Base-by-base conservation (phyloP, 495 filamentous ascomycete species). In the Podospora conica region DNA sequence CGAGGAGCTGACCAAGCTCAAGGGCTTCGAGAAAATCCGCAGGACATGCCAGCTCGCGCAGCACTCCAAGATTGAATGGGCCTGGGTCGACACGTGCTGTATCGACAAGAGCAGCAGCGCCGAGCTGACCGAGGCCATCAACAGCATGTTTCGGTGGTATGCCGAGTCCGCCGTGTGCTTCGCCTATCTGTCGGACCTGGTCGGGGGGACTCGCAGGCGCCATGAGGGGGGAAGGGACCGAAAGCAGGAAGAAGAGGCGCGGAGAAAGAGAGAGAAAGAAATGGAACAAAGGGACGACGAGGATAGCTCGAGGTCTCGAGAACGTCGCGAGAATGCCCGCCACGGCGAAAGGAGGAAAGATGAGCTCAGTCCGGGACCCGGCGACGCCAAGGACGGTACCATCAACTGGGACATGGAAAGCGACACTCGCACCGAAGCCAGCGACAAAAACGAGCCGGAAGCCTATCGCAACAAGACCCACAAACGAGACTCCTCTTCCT, bases 131-230 rank as follows among this genome's bases (percentile, higher is more conserved):
- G 78, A 82, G 66, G 74, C 75, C 61, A 78, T 83, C 29, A 83
- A 83, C 55, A 79, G 78, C 8, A 84, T 84, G 81, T 84, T 74
- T 60, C 61, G 55, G 0, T 82, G 75, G 78, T 81, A 80, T 29
- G 22, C 60, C 8, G 20, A 70, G 0, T 71, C 78, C 0, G 31
- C 31, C 4, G 64, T 76, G 1, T 80, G 79, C 57, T 81, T 73
- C 28, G 77, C 75, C 0, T 79, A 73, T 61, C 67, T 78, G 21
- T 64, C 62, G 7, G 74, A 76, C 63, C 57, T 74, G 12, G 24
- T 57, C 24, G 27, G 28, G 15, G 57, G 48, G 9, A 23, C 20
- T 12, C 22, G 53, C 8, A 31, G 21, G 60, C 27, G 40, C 12
- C n/a, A 22, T 2, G 31, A 10, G 21, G n/a, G n/a, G 2, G 20